A percentile compares a stretch with the other conserved stretches of the same genome.
These are phyloP conservation scores for Tylopilus intermedius DNA, from an alignment of 768 basidiomycete species.

Conservation along the genomic window DNA sequence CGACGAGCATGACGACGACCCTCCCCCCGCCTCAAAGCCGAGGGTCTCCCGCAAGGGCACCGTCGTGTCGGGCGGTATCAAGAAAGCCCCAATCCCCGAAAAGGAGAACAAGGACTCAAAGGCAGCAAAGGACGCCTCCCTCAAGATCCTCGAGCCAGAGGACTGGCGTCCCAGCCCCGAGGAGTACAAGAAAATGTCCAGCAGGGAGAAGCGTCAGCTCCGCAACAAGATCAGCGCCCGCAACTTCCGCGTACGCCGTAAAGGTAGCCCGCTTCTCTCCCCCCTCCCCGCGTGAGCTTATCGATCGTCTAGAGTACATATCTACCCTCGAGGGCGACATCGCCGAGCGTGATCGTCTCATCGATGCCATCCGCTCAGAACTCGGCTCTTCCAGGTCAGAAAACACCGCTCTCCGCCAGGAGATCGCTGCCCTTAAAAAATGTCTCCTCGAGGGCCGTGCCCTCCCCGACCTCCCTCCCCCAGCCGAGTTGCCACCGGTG, in stretches of 20 bases:
- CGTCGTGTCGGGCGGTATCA: slow-evolving; percentile 68
- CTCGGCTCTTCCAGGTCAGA: slow-evolving; percentile 75
- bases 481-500: slow-evolving; percentile 35
- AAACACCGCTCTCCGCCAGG: slow-evolving; percentile 77
- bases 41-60: slow-evolving; percentile 59
- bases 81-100: slow-evolving; percentile 47
- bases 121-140: slow-evolving; percentile 27
- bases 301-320: slow-evolving; percentile 69
- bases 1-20: slow-evolving; percentile 19
- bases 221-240: slow-evolving; percentile 95
- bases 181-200: slow-evolving; percentile 91
- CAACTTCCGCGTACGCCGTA: slow-evolving; percentile 91
- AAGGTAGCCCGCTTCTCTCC: slow-evolving; percentile 47
- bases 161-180: slow-evolving; percentile 88
- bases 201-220: slow-evolving; percentile 93
- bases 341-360: slow-evolving; percentile 84
- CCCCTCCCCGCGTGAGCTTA: neutral
- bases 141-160: slow-evolving; percentile 39
- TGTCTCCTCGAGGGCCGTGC: slow-evolving; percentile 66
- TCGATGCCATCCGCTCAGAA: slow-evolving; percentile 82
- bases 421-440: slow-evolving; percentile 69
- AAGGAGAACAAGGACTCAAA: slow-evolving; percentile 29
- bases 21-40: slow-evolving; percentile 32
- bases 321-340: slow-evolving; percentile 90
- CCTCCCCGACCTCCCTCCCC: slow-evolving; percentile 42